Conservation (phyloP, 1,284 basidiomycete species). For the Chalciporus sp. region DNA sequence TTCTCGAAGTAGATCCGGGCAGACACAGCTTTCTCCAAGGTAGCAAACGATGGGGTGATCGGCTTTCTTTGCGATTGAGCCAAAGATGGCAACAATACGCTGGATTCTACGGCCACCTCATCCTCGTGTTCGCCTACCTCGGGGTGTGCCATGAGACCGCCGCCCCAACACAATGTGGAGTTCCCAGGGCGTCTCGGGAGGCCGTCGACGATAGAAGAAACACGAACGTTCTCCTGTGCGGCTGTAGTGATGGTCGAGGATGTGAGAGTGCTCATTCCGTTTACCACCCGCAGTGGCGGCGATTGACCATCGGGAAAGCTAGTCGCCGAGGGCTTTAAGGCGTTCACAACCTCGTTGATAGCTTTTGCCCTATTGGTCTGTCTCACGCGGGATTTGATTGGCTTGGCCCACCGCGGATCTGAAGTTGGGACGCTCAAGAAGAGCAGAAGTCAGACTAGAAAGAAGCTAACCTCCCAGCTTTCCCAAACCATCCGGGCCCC, state of each 20-base stretch:
- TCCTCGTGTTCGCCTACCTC: slow-evolving; percentile 64
- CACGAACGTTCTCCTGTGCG: slow-evolving; percentile 62
- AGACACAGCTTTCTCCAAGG: slow-evolving; percentile 91
- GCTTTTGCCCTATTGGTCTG: slow-evolving; percentile 77
- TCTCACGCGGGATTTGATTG: slow-evolving; percentile 84
- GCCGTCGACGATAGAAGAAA: slow-evolving; percentile 51
- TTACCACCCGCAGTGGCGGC: slow-evolving; percentile 77
- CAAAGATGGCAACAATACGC: slow-evolving; percentile 21
- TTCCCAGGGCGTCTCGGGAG: slow-evolving; percentile 58
- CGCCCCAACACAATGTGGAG: slow-evolving; percentile 62
- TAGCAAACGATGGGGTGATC: slow-evolving; percentile 83
- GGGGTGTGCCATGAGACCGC: slow-evolving; percentile 59
- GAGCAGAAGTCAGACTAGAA: slow-evolving; percentile 23
- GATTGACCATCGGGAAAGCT: slow-evolving; percentile 43
- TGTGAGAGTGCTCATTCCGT: slow-evolving; percentile 66
- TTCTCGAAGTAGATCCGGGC: slow-evolving; percentile 97
- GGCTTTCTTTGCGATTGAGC: slow-evolving; percentile 42
- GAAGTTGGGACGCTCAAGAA: slow-evolving; percentile 20
- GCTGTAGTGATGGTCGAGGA: slow-evolving; percentile 70
- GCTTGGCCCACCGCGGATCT: slow-evolving; percentile 91
- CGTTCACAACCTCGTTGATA: slow-evolving; percentile 79
- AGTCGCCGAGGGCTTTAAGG: slow-evolving; percentile 59
- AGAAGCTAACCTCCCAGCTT: slow-evolving; percentile 80
- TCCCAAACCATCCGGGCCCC: slow-evolving; percentile 90
- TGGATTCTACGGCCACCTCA: slow-evolving; percentile 34